Percentiles rank a stretch among this genome's conserved stretches.
Evolutionary conservation across 495 filamentous ascomycete genomes (phyloP).

Genomic region (Diplogelasinospora grovesii): DNA sequence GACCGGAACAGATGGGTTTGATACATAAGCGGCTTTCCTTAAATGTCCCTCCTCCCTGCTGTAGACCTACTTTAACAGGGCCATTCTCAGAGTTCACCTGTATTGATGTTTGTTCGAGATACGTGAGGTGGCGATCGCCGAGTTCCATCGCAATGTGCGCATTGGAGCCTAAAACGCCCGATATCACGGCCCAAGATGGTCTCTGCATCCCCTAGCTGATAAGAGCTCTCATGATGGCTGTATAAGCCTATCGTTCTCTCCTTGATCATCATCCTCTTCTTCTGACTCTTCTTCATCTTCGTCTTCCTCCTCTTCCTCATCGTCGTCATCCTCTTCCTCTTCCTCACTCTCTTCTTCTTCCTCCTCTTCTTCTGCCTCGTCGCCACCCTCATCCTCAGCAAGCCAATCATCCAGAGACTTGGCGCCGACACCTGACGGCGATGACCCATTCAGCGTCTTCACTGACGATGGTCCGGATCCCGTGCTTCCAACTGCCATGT

Average conservation of each 20-base stretch:
- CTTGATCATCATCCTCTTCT: conserved; percentile 6
- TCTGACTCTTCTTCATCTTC: conserved; percentile 7
- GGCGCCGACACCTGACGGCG: conserved; percentile 39
- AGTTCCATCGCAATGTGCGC: too few species aligned
- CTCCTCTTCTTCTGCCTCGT: conserved; percentile 30
- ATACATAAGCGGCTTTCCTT: too few species aligned
- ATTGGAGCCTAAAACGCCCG: too few species aligned
- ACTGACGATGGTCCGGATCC: conserved; percentile 16
- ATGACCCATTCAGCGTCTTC: conserved; percentile 52
- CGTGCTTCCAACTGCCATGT: conserved; percentile 48
- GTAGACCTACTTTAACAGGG: too few species aligned
- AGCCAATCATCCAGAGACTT: conserved; percentile 92
- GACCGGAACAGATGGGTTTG: too few species aligned
- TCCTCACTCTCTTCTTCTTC: conserved; percentile 43
- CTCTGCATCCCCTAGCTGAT: too few species aligned
- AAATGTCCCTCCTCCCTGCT: too few species aligned
- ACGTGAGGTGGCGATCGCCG: too few species aligned
- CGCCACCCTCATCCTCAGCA: conserved; percentile 54
- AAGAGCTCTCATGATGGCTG: too few species aligned
- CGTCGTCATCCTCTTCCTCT: conserved; percentile 47
- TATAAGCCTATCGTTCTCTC: conserved; percentile 6
- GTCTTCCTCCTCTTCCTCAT: conserved; percentile 44
- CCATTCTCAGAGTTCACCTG: too few species aligned
- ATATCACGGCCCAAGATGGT: too few species aligned
- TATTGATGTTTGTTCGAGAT: too few species aligned